Percentiles rank a stretch among this genome's conserved stretches.
These are phyloP conservation scores for Tilletia horrida DNA, from an alignment of 1,284 basidiomycete species.

Conservation along the genomic window DNA sequence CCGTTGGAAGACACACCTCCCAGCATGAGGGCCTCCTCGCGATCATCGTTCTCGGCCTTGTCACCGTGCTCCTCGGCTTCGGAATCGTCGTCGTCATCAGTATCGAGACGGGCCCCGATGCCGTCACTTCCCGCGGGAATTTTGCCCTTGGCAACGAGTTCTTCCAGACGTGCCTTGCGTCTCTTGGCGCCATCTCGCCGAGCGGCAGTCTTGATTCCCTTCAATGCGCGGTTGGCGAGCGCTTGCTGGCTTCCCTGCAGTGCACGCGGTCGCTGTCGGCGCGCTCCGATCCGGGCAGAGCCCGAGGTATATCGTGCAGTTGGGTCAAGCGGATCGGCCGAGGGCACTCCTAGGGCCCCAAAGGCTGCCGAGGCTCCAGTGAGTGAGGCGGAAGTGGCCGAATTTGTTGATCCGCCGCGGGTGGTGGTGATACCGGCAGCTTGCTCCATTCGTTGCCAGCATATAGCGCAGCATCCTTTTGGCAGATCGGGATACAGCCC, in stretches of 20 bases:
- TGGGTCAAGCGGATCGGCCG: slow-evolving; percentile 44
- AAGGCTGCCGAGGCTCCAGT: slow-evolving; percentile 3
- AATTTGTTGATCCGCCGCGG: not conserved
- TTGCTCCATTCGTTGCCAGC: slow-evolving; percentile 42
- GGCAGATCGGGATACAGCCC: slow-evolving; percentile 45
- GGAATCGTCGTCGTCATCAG: slow-evolving; percentile 23
- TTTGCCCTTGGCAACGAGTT: not conserved
- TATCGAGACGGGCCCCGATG: not conserved
- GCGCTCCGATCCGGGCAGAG: slow-evolving; percentile 20
- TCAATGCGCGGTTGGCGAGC: not conserved
- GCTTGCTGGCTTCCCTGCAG: slow-evolving; percentile 10
- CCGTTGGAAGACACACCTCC: slow-evolving; percentile 38
- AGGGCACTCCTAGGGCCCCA: slow-evolving; percentile 33
- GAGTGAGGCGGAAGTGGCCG: not conserved
- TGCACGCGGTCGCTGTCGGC: slow-evolving; percentile 5
- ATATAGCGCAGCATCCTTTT: slow-evolving; percentile 43
- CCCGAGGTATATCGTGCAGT: slow-evolving; percentile 27
- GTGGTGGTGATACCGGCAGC: slow-evolving; percentile 32
- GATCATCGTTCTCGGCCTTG: slow-evolving; percentile 18
- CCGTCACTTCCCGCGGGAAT: too few species aligned
- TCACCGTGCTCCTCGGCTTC: slow-evolving; percentile 18
- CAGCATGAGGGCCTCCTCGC: slow-evolving; percentile 17
- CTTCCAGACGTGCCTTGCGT: not conserved
- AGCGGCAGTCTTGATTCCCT: slow-evolving; percentile 16
- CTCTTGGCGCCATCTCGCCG: not conserved